Percentiles rank a stretch among this genome's conserved stretches.
Evolutionary conservation across 345 rosid species (phyloP).

Genomic region (Lepidium aucheri): DNA sequence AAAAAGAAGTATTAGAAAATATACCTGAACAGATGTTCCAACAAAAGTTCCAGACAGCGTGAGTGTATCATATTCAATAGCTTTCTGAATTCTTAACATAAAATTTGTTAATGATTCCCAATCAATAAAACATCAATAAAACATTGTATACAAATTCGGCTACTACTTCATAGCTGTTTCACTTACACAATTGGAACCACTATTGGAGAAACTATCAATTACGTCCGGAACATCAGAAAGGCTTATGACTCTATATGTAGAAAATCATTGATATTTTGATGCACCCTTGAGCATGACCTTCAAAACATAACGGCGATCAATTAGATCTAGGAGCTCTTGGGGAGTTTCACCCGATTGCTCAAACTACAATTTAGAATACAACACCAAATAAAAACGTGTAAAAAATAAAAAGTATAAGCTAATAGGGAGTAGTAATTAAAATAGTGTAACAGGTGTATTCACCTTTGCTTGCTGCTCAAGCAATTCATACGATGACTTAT

Average conservation of each 20-base stretch:
- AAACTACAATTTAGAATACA: too few relatives aligned
- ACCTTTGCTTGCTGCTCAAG: constrained; percentile 1
- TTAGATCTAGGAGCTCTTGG: neutral
- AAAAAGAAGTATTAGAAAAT: too few relatives aligned
- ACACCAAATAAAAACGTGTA: too few relatives aligned
- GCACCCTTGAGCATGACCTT: neutral
- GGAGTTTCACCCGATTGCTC: neutral
- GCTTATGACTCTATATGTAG: neutral
- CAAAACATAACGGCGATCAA: neutral
- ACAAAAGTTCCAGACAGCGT: neutral
- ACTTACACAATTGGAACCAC: neutral
- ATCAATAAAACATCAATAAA: too few relatives aligned
- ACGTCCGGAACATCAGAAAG: neutral
- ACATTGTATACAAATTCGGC: neutral
- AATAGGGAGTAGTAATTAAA: too few relatives aligned
- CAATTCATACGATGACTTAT: neutral
- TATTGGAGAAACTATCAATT: neutral
- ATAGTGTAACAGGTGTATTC: neutral
- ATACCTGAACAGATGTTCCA: too few relatives aligned
- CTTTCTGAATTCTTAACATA: neutral
- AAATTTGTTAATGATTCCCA: too few relatives aligned
- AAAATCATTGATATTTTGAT: neutral
- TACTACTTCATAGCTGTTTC: neutral
- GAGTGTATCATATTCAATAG: neutral
- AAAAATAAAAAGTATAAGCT: neutral